Evolutionary conservation across 148 eudicot species (phyloP), one percentile per base, ranked within the genome.

Genomic region (Euryodendron excelsum): DNA sequence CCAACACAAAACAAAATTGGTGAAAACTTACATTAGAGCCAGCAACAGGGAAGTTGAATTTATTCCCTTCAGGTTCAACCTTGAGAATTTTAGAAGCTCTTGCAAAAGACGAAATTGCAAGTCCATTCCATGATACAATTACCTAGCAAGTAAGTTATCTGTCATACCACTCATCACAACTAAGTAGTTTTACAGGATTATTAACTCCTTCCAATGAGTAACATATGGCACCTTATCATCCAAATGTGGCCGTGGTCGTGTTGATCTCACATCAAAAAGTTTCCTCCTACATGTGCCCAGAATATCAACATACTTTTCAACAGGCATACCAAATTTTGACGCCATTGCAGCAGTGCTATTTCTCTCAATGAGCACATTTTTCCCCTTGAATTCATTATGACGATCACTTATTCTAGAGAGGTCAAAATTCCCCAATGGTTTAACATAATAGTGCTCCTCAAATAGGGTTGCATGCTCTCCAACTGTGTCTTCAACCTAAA

Each of bases 61-160:
- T 82, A 8, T 87, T 81, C 64, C 90, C 94, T 28, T 84, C 86
- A 56, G 93, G 87, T 86, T 95, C 98, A 31, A 69, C 79, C 80
- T 87, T 80, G 67, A 95, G 94, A 73, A 95, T 89, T 84, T 89
- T 86, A 53, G 97, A 93, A 79, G 98, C 98, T 84, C 94, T 90
- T 12, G 98, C 96, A 80, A 95, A 93, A 31, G 97, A 83, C 60
- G 98, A 95, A 83, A 95, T 93, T 33, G 81, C 89, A 63, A 95
- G 97, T 77, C 98, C 98, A 78, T 95, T 95, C 98, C 98, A 95
- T 1, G 97, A 90, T 27, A 95, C 98, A 83, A 95, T 95, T 48
- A 95, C 97, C 98, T 94, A 82, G 28, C 72, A 85, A 74, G 34
- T 44, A 52, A 61, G 41, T 31, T 44, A 77, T 12, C 21, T 18